phyloP scores from a whole-genome alignment of 2,329 filamentous ascomycete genomes.

The Lachnellula willkommii region DNA sequence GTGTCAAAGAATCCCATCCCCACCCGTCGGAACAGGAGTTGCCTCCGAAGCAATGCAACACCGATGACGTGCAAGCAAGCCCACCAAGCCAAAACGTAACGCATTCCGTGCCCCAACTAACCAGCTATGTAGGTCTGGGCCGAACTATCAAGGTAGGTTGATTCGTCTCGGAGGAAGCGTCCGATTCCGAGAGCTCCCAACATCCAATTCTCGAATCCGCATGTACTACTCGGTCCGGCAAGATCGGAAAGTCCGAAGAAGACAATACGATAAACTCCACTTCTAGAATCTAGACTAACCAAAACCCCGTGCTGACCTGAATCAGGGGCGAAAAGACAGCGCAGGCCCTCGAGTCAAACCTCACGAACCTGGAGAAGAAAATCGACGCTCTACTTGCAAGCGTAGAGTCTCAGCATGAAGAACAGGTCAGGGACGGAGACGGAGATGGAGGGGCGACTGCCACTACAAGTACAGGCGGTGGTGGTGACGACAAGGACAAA shows the following conservation, averaged over 20 bases:
- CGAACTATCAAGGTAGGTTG: slow-evolving; percentile 1
- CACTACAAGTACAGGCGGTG: neutral
- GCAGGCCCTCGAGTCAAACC: slow-evolving; percentile 46
- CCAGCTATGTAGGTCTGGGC: neutral
- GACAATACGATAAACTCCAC: too few species aligned
- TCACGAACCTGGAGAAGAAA: slow-evolving; percentile 48
- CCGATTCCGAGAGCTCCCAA: neutral
- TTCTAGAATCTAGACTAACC: neutral
- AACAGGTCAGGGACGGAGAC: slow-evolving; percentile 12
- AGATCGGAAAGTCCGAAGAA: too few species aligned
- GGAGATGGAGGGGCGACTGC: neutral
- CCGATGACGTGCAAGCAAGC: neutral
- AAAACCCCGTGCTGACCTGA: too few species aligned
- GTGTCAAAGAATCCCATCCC: neutral
- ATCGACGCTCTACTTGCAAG: slow-evolving; percentile 50
- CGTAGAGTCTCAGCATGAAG: slow-evolving; percentile 30
- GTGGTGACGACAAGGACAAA: neutral
- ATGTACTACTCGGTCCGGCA: too few species aligned
- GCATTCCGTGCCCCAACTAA: neutral
- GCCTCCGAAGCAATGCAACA: neutral
- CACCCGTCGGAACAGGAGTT: neutral
- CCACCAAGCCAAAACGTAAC: neutral
- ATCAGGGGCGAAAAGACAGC: slow-evolving; percentile 48
- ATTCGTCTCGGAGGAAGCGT: neutral
- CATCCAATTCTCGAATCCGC: neutral